Conservation (phyloP, 106 monocot species). For the Dendrobium huoshanense region DNA sequence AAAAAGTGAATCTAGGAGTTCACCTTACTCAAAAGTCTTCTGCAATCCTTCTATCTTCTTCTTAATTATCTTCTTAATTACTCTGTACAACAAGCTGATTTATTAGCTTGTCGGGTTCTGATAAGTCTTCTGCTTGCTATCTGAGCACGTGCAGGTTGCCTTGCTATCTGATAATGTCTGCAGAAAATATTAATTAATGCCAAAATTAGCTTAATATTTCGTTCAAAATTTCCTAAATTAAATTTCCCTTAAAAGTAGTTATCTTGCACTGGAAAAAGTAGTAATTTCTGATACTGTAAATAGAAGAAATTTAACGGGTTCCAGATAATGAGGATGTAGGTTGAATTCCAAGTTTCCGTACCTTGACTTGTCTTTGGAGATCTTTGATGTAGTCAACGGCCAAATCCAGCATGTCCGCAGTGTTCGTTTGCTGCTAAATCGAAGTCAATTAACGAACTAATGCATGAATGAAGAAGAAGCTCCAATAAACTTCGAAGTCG, state of each 20-base stretch:
- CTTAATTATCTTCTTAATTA: neutral
- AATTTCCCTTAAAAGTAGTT: neutral
- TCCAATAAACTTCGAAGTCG: neutral
- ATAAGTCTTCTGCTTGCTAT: constrained; percentile 45
- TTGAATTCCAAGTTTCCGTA: constrained; percentile 9
- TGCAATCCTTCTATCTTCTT: neutral
- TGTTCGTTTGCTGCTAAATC: constrained; percentile 76
- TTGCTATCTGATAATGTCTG: constrained; percentile 57
- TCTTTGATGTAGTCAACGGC: constrained; percentile 92
- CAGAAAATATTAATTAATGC: neutral
- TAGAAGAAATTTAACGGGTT: neutral
- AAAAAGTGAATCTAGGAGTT: too few relatives aligned
- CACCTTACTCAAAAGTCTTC: neutral
- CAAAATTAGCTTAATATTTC: neutral
- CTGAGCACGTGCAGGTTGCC: constrained; percentile 59
- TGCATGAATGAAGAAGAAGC: neutral
- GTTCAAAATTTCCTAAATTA: neutral
- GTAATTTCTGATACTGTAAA: neutral
- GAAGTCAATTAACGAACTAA: neutral
- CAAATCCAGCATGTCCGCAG: constrained; percentile 89
- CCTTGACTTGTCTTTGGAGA: constrained; percentile 81
- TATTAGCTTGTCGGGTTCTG: neutral
- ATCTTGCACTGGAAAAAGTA: neutral
- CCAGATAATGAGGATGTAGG: neutral
- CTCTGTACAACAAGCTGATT: neutral